phyloP scores from a whole-genome alignment of 108 stramenopile genomes.

The Stephanodiscus triporus region DNA sequence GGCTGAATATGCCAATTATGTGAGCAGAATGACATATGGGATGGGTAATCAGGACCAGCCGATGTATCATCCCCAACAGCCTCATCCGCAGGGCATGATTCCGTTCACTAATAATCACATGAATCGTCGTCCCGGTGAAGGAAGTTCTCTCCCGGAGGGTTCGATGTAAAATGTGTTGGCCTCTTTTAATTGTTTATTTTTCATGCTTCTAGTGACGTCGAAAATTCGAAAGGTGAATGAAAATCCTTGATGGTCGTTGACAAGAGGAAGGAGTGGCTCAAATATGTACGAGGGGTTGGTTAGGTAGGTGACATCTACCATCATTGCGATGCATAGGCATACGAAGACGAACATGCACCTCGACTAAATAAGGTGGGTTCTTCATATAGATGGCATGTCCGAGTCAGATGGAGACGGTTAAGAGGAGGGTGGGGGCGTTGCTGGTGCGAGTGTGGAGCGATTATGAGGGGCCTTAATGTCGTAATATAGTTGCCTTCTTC shows the following conservation, averaged over 20 bases:
- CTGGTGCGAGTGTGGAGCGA: slow-evolving; percentile 74
- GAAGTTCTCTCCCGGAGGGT: not conserved
- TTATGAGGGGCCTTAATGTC: too few species aligned
- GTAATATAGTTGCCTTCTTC: too few species aligned
- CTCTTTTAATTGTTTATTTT: too few species aligned
- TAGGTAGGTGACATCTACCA: too few species aligned
- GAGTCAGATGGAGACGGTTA: slow-evolving; percentile 82
- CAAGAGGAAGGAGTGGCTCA: too few species aligned
- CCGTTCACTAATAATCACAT: not conserved
- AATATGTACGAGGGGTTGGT: too few species aligned
- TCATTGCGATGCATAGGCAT: slow-evolving; percentile 88
- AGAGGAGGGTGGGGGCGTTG: slow-evolving; percentile 80
- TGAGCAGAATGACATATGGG: not conserved
- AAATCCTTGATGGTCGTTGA: too few species aligned
- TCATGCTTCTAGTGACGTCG: too few species aligned
- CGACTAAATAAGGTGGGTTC: slow-evolving; percentile 78
- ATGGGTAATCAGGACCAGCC: not conserved
- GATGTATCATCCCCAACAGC: not conserved
- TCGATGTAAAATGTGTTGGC: too few species aligned
- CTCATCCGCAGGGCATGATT: not conserved
- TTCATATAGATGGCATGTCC: slow-evolving; percentile 89
- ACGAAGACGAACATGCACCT: slow-evolving; percentile 93
- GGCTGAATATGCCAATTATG: not conserved
- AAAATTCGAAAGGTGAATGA: too few species aligned
- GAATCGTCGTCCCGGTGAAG: not conserved